phyloP scores from a whole-genome alignment of 1,139 yeast species.

The Taphrina betulina region DNA sequence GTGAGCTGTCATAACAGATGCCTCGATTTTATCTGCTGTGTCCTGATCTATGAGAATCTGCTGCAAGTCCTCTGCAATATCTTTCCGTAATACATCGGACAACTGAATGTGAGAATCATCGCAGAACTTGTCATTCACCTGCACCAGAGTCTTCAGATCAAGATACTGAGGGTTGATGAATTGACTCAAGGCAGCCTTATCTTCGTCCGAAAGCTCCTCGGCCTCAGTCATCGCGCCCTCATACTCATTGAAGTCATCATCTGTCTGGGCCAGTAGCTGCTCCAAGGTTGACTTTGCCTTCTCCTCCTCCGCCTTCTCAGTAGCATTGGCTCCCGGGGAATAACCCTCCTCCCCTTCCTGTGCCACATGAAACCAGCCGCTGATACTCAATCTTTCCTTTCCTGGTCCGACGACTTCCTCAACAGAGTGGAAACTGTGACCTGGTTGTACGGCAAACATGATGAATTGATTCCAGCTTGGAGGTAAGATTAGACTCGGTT shows the following conservation, averaged over 20 bases:
- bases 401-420: slow-evolving; percentile 86
- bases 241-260: slow-evolving; percentile 10
- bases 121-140: slow-evolving; percentile 52
- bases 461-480: slow-evolving; percentile 97
- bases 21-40: slow-evolving; percentile 43
- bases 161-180: slow-evolving; percentile 55
- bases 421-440: slow-evolving; percentile 93
- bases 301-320: slow-evolving; percentile 31
- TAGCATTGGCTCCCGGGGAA: slow-evolving; percentile 42
- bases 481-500: slow-evolving; percentile 64
- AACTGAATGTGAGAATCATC: slow-evolving; percentile 35
- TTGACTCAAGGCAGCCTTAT: slow-evolving; percentile 41
- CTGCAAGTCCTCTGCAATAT: neutral
- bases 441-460: slow-evolving; percentile 93
- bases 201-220: slow-evolving; percentile 37
- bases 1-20: slow-evolving; percentile 47
- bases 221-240: slow-evolving; percentile 68
- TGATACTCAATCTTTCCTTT: slow-evolving; percentile 83
- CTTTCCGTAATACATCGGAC: slow-evolving; percentile 7
- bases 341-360: slow-evolving; percentile 87
- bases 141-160: slow-evolving; percentile 56
- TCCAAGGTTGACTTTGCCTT: slow-evolving; percentile 35
- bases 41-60: slow-evolving; percentile 21
- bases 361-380: slow-evolving; percentile 99
- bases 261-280: slow-evolving; percentile 16